These are phyloP conservation scores for Coniochaeta prunicola DNA, from an alignment of 2,329 filamentous ascomycete genomes.

Conservation along the genomic window DNA sequence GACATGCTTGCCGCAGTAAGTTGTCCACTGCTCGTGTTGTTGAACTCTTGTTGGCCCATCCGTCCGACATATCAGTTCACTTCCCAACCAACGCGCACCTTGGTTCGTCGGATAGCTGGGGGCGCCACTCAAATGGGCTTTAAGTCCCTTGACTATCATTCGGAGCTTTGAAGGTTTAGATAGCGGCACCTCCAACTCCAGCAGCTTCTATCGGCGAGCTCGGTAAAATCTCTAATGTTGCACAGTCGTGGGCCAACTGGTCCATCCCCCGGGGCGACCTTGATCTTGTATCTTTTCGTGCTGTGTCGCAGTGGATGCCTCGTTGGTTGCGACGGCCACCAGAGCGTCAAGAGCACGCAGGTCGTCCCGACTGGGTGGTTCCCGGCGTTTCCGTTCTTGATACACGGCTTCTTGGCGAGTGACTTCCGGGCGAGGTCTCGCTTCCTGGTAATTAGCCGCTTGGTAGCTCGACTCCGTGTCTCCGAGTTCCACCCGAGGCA, in stretches of 20 bases:
- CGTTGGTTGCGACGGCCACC: constrained; percentile 57
- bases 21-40: not conserved
- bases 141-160: not conserved
- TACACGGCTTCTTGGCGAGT: not conserved
- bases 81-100: no score
- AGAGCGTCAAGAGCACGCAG: constrained; percentile 54
- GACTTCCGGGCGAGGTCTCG: not conserved
- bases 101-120: no score
- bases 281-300: not conserved
- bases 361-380: constrained; percentile 24
- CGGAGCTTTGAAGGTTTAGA: not conserved
- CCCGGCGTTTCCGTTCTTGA: not conserved
- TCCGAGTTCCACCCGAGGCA: not conserved
- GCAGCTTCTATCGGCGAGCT: not conserved
- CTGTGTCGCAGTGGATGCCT: constrained; percentile 25
- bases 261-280: not conserved
- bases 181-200: not conserved
- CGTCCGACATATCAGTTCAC: not conserved
- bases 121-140: no score
- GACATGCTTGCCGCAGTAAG: no score
- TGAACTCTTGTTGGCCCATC: not conserved
- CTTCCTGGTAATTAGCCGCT: not conserved
- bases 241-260: not conserved
- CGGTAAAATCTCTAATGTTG: not conserved
- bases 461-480: not conserved